Evolutionary conservation across 306 rosid species (phyloP).

Genomic region (Cucumis sativus): DNA sequence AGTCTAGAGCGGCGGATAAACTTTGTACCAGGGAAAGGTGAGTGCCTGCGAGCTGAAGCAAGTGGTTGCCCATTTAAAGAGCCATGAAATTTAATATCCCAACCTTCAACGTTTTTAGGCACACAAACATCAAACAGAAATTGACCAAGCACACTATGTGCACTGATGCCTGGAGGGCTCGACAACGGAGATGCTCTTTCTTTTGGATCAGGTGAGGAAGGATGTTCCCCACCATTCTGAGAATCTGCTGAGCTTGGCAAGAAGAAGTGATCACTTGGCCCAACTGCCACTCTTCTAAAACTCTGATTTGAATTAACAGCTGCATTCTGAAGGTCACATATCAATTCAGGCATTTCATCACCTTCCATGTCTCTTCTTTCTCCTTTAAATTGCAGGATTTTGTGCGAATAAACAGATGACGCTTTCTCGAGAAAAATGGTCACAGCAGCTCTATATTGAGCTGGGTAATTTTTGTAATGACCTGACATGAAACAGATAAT

Average conservation of each 20-base stretch:
- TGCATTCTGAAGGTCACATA: constrained; percentile 55
- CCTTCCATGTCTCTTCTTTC: constrained; percentile 32
- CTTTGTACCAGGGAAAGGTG: constrained; percentile 40
- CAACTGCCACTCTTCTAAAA: constrained; percentile 51
- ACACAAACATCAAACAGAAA: constrained; percentile 59
- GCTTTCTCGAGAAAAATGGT: constrained; percentile 47
- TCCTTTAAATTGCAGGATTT: constrained; percentile 24
- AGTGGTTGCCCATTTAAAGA: constrained; percentile 47
- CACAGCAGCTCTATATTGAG: constrained; percentile 49
- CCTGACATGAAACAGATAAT: constrained; percentile 22
- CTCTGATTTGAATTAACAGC: constrained; percentile 57
- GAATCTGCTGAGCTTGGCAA: constrained; percentile 47
- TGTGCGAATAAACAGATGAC: constrained; percentile 32
- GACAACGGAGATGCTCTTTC: constrained; percentile 34
- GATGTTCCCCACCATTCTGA: constrained; percentile 17
- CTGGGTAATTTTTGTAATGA: constrained; percentile 45
- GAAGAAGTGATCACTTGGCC: constrained; percentile 55
- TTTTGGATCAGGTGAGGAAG: constrained; percentile 25
- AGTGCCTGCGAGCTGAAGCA: constrained; percentile 45
- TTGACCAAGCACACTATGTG: constrained; percentile 57
- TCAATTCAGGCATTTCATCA: constrained; percentile 53
- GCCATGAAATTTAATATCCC: constrained; percentile 56
- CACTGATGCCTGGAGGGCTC: constrained; percentile 39
- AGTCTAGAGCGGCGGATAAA: constrained; percentile 57
- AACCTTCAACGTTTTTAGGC: constrained; percentile 59